A percentile compares a stretch with the other conserved stretches of the same genome.
Conservation (phyloP, 208 protist species). For the Leishmania major region DNA sequence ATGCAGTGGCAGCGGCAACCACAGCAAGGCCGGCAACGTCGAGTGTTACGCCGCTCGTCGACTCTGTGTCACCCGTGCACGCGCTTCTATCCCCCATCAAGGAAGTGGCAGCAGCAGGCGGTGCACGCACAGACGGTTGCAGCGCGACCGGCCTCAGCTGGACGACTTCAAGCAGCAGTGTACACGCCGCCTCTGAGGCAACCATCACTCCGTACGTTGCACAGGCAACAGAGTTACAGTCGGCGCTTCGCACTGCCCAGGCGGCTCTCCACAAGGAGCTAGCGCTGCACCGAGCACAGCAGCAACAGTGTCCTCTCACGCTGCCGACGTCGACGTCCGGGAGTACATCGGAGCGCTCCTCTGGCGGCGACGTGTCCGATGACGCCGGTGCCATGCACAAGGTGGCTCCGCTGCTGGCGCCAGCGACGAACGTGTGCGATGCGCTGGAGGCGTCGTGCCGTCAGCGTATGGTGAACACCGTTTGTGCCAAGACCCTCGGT, state of each 20-base stretch:
- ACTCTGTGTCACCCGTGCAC: conserved; percentile 19
- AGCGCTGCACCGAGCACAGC: background rate
- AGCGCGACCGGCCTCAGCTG: background rate
- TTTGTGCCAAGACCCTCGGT: background rate
- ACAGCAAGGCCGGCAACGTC: background rate
- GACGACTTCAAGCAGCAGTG: background rate
- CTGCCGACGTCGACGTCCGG: background rate
- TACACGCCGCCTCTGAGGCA: background rate
- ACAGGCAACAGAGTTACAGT: background rate
- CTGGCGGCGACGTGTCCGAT: background rate
- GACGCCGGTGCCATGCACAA: background rate
- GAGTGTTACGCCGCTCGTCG: background rate
- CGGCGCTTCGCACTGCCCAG: conserved; percentile 3
- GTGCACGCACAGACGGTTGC: background rate
- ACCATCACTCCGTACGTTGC: conserved; percentile 11
- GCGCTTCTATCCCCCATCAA: conserved; percentile 7
- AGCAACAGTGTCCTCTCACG: background rate
- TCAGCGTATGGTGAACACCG: conserved; percentile 11
- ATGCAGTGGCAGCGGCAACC: background rate
- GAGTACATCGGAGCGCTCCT: background rate
- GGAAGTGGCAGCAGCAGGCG: background rate
- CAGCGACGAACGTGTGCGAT: conserved; percentile 13
- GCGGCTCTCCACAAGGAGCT: background rate
- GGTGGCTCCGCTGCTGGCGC: background rate
- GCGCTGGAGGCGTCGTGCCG: conserved; percentile 16